phyloP scores from a whole-genome alignment of 2,329 filamentous ascomycete genomes.

The Fusarium nisikadoi region DNA sequence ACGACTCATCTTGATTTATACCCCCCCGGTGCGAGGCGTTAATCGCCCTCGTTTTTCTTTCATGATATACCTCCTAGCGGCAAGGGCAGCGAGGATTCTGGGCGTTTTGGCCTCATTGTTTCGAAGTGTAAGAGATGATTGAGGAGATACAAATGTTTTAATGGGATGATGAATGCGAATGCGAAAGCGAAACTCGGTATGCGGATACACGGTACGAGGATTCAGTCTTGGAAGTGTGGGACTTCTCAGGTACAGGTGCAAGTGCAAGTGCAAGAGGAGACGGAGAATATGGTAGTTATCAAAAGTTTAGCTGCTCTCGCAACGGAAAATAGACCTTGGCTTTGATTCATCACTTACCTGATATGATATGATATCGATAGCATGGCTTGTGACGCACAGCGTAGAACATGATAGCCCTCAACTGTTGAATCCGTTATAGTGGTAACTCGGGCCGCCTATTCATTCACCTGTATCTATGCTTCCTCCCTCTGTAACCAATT shows the following conservation, averaged over 20 bases:
- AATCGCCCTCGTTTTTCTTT: slow-evolving; percentile 38
- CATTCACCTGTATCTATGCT: not conserved
- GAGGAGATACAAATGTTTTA: slow-evolving; percentile 33
- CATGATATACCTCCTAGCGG: slow-evolving; percentile 39
- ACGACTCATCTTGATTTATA: slow-evolving; percentile 46
- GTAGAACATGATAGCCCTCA: not conserved
- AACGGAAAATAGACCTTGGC: slow-evolving; percentile 39
- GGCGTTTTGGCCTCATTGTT: slow-evolving; percentile 40
- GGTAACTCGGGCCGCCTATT: not conserved
- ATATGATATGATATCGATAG: not conserved
- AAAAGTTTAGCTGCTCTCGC: slow-evolving; percentile 43
- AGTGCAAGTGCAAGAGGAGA: not conserved
- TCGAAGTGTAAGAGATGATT: slow-evolving; percentile 16
- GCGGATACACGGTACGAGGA: slow-evolving; percentile 6
- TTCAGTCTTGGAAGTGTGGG: not conserved
- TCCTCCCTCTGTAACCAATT: not conserved
- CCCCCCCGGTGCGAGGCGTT: slow-evolving; percentile 42
- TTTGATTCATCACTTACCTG: slow-evolving; percentile 4
- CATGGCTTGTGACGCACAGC: not conserved
- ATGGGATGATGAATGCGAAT: slow-evolving; percentile 23
- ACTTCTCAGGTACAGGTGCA: not conserved
- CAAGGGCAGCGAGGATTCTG: slow-evolving; percentile 32
- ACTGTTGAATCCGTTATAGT: not conserved
- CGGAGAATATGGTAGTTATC: slow-evolving; percentile 25
- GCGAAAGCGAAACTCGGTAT: slow-evolving; percentile 10